These are phyloP conservation scores for Aspergillus calidoustus DNA, from an alignment of 2,329 filamentous ascomycete species.

Conservation along the genomic window DNA sequence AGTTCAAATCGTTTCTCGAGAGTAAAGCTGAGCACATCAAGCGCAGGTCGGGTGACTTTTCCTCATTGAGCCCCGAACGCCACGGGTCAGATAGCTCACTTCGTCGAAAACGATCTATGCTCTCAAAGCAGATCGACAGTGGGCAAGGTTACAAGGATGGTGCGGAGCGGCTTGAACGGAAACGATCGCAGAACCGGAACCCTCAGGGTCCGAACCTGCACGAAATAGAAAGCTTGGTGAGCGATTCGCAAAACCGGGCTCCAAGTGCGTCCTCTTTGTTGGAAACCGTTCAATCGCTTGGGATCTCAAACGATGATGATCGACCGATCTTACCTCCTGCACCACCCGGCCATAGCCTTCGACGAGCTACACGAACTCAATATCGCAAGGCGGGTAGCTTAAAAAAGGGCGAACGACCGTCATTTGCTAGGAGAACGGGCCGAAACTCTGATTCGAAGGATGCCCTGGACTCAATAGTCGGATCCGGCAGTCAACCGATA, in stretches of 20 bases:
- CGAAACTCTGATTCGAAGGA: constrained; percentile 66
- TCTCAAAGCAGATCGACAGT: constrained; percentile 87
- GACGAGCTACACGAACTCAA: constrained; percentile 88
- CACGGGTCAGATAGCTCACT: constrained; percentile 64
- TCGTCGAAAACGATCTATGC: constrained; percentile 90
- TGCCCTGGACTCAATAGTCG: constrained; percentile 44
- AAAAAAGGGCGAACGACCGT: constrained; percentile 74
- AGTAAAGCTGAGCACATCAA: constrained; percentile 90
- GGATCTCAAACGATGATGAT: constrained; percentile 64
- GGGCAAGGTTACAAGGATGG: constrained; percentile 79
- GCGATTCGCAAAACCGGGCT: constrained; percentile 72
- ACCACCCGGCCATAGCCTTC: constrained; percentile 75
- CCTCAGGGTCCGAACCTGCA: constrained; percentile 67
- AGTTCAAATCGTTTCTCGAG: constrained; percentile 96
- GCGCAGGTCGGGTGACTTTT: constrained; percentile 75
- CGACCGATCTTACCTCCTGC: constrained; percentile 82
- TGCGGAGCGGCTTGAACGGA: constrained; percentile 76
- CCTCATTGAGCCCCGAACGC: constrained; percentile 58
- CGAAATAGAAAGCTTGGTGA: constrained; percentile 79
- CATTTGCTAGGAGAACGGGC: constrained; percentile 74
- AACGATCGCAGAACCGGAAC: constrained; percentile 65
- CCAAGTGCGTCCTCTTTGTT: constrained; percentile 66
- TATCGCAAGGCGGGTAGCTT: constrained; percentile 83
- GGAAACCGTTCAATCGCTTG: constrained; percentile 48
- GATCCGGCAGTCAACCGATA: constrained; percentile 40